A percentile compares a stretch with the other conserved stretches of the same genome.
These are phyloP conservation scores for Drosera spatulata DNA, from an alignment of 179 eudicot genomes.

Conservation along the genomic window DNA sequence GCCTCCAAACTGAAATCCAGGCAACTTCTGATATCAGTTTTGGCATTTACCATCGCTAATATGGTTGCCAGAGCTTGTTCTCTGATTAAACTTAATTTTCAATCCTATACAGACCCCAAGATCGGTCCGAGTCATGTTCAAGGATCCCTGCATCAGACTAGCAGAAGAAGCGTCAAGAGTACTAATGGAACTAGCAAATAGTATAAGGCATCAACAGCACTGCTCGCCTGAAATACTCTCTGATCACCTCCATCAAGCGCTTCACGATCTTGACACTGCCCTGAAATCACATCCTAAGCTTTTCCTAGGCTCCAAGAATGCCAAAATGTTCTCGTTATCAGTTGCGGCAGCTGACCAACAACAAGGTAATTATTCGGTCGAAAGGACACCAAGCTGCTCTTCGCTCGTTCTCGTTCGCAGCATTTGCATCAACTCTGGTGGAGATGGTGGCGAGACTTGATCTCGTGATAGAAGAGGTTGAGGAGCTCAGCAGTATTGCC, in stretches of 20 bases:
- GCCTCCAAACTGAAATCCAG: slow-evolving; percentile 43
- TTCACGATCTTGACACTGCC: slow-evolving; percentile 38
- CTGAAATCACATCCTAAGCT: slow-evolving; percentile 46
- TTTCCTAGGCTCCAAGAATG: slow-evolving; percentile 29
- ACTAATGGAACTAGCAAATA: slow-evolving; percentile 24
- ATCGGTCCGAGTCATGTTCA: slow-evolving; percentile 35
- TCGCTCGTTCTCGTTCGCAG: slow-evolving; percentile 31
- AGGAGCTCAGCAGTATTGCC: slow-evolving; percentile 68
- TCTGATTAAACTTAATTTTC: not conserved
- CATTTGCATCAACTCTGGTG: slow-evolving; percentile 83
- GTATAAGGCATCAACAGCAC: slow-evolving; percentile 32
- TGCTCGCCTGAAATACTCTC: slow-evolving; percentile 45
- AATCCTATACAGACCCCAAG: slow-evolving; percentile 27
- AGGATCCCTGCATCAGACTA: slow-evolving; percentile 26
- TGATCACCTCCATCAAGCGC: slow-evolving; percentile 35
- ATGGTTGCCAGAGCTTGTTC: too few species aligned
- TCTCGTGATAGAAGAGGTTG: slow-evolving; percentile 73
- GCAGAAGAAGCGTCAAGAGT: slow-evolving; percentile 39
- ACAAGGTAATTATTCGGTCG: not conserved
- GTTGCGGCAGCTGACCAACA: slow-evolving; percentile 18
- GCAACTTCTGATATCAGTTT: slow-evolving; percentile 4
- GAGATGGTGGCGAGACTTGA: slow-evolving; percentile 92
- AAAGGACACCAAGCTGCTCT: too few species aligned
- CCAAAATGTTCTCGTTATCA: slow-evolving; percentile 6
- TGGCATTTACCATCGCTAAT: not conserved